Evolutionary conservation across 306 rosid genomes (phyloP).

Genomic region (Parietaria judaica): DNA sequence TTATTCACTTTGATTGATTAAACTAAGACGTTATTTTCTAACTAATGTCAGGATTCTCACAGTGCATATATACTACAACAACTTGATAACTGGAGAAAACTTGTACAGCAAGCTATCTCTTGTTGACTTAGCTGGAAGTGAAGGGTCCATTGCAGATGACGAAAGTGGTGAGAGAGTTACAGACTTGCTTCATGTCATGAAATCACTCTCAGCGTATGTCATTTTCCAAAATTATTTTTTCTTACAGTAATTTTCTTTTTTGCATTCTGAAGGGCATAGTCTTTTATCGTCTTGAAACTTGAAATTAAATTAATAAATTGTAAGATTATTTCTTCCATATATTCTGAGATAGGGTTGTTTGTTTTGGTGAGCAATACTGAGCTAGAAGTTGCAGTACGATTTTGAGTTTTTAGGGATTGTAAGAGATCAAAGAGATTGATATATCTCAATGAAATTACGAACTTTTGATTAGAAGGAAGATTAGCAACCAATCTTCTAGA

Average conservation of each 20-base stretch:
- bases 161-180: constrained; percentile 84
- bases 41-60: constrained; percentile 62
- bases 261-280: too few species aligned
- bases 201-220: constrained; percentile 95
- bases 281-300: too few species aligned
- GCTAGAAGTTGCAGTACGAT: too few species aligned
- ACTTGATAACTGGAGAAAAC: constrained; percentile 66
- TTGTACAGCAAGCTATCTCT: constrained; percentile 83
- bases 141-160: constrained; percentile 78
- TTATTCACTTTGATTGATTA: neutral
- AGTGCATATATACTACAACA: constrained; percentile 58
- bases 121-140: constrained; percentile 97
- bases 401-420: too few species aligned
- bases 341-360: neutral
- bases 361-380: neutral
- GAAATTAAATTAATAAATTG: too few species aligned
- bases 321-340: too few species aligned
- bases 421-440: too few species aligned
- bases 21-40: neutral
- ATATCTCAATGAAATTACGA: too few species aligned
- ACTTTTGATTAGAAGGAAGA: too few species aligned
- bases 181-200: constrained; percentile 94
- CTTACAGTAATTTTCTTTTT: too few species aligned
- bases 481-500: too few species aligned
- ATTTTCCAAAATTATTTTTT: neutral